Base-by-base conservation (phyloP, 441 rosid genomes). In the Omphalea diandra region DNA sequence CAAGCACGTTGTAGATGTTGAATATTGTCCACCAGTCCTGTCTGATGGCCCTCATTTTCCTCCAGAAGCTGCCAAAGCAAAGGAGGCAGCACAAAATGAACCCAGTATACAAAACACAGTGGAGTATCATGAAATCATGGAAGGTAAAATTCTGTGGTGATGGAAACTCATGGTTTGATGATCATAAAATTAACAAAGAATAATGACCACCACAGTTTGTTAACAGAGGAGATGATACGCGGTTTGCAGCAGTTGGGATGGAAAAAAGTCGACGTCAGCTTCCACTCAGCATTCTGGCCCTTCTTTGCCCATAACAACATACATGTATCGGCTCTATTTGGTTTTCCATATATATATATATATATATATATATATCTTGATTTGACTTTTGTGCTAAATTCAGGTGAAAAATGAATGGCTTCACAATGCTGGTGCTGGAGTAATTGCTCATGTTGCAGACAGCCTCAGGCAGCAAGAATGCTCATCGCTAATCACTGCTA, bases 191-290 rank as follows among this genome's bases (percentile, higher is more conserved):
- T 24, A 10, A 49, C 36, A 10, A 38, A 4, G 53, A 65, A 58
- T 69, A 43, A 41, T 71, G 35, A 41, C 54, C 7, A 44, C 12
- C 36, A 68, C 36, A 3, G n/a, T 75, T 76, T 65, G 9, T 69
- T 76, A 68, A 76, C 89, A 93, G 98, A 94, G 82, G 96, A 91
- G 79, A 94, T 94, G 98, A 91, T 89, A 50, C 83, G 54, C 0
- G 98, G 98, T 35, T 75, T 94, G 76, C 96, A 94, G 82, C 90
- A 82, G 66, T 43, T 91, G 62, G 98, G 97, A 65, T 94, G 98
- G 98, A 94, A 83, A 71, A 94, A 91, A 81, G 93, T 94, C 1
- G 98, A 91, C 71, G 98, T 94, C 81, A 94, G 95, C 83, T 91
- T 94, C 78, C 98, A 90, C 75, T 91, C 97, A 0, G 79, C 98